These are phyloP conservation scores for Skeletonema marinoi DNA, from an alignment of 108 stramenopile genomes.

Conservation along the genomic window DNA sequence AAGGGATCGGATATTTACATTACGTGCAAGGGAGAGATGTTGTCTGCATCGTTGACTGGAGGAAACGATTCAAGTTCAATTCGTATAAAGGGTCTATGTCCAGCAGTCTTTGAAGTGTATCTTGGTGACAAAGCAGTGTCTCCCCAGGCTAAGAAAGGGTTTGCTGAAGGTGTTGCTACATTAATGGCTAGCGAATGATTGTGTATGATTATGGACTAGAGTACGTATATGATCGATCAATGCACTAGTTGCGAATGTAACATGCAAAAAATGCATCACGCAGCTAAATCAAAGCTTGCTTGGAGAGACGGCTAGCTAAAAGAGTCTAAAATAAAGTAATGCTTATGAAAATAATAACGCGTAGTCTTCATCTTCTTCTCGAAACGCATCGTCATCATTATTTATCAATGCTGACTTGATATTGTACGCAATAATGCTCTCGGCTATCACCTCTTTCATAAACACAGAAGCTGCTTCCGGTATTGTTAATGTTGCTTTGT, in stretches of 20 bases:
- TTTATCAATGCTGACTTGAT: not conserved
- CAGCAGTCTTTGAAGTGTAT: slow-evolving; percentile 26
- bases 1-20: slow-evolving; percentile 30
- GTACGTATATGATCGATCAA: too few relatives aligned
- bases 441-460: slow-evolving; percentile 16
- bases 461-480: slow-evolving; percentile 17
- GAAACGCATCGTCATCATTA: slow-evolving; percentile 1
- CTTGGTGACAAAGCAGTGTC: slow-evolving; percentile 31
- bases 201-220: not conserved
- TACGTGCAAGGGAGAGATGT: slow-evolving; percentile 35
- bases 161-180: slow-evolving; percentile 22
- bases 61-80: slow-evolving; percentile 9
- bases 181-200: not conserved
- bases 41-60: slow-evolving; percentile 21
- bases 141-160: slow-evolving; percentile 35
- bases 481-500: slow-evolving; percentile 4
- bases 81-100: slow-evolving; percentile 24
- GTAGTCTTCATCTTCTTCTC: slow-evolving; percentile 32
- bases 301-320: not conserved
- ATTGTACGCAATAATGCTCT: slow-evolving; percentile 8
- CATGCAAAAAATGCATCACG: too few relatives aligned
- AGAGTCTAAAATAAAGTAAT: not conserved
- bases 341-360: not conserved
- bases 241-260: too few relatives aligned
- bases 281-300: not conserved